These are phyloP conservation scores for Pyronema domesticum DNA, from an alignment of 495 filamentous ascomycete species.

Conservation along the genomic window DNA sequence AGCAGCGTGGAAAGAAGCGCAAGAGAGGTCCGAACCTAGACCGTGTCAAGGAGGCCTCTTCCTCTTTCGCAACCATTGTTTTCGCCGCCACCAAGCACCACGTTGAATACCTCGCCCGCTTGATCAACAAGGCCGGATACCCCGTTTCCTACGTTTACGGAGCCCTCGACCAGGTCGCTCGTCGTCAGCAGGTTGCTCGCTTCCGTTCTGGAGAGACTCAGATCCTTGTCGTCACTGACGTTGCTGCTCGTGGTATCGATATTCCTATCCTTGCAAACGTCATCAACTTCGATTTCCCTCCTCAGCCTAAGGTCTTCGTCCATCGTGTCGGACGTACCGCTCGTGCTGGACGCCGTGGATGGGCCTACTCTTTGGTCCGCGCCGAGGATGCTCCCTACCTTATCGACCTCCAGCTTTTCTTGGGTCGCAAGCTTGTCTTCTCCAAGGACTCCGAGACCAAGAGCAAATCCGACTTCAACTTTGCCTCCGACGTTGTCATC, in stretches of 20 bases:
- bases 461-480: slow-evolving; percentile 41
- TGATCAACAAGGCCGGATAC: slow-evolving; percentile 61
- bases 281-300: slow-evolving; percentile 96
- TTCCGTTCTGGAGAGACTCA: slow-evolving; percentile 71
- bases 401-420: slow-evolving; percentile 85
- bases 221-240: slow-evolving; percentile 92
- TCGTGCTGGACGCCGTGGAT: slow-evolving; percentile 74
- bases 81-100: slow-evolving; percentile 94
- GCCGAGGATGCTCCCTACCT: slow-evolving; percentile 78
- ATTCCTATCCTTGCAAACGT: slow-evolving; percentile 91
- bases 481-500: slow-evolving; percentile 61
- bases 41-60: slow-evolving; percentile 38
- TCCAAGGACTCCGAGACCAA: slow-evolving; percentile 33
- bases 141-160: slow-evolving; percentile 85
- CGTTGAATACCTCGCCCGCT: slow-evolving; percentile 73
- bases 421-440: slow-evolving; percentile 59
- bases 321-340: slow-evolving; percentile 93
- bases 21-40: slow-evolving; percentile 42
- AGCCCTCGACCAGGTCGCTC: slow-evolving; percentile 77
- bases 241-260: slow-evolving; percentile 93
- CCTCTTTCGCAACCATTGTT: slow-evolving; percentile 72
- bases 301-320: slow-evolving; percentile 90
- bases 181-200: slow-evolving; percentile 73
- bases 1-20: slow-evolving; percentile 41
- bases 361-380: slow-evolving; percentile 82